These are phyloP conservation scores for Alnus rubra DNA, from an alignment of 306 rosid genomes.

Conservation along the genomic window DNA sequence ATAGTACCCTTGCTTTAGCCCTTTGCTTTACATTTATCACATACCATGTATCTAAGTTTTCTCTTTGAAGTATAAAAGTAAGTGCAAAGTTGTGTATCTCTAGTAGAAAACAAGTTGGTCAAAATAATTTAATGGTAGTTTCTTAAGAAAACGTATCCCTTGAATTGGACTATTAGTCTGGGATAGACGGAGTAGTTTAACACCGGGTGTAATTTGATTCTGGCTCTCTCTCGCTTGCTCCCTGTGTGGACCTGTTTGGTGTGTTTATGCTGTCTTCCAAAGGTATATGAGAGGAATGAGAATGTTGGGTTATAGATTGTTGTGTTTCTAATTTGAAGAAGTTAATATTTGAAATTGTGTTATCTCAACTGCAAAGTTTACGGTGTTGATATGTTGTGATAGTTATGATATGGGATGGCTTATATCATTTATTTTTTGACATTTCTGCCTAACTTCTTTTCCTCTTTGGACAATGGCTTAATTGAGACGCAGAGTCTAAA, in stretches of 20 bases:
- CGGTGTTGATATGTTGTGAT: background rate
- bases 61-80: too few species aligned
- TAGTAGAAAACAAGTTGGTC: background rate
- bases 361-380: background rate
- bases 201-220: background rate
- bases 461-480: conserved; percentile 18
- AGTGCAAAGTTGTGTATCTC: background rate
- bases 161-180: background rate
- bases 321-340: background rate
- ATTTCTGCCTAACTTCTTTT: conserved; percentile 12
- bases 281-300: background rate
- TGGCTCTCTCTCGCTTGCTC: background rate
- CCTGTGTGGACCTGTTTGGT: background rate
- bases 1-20: too few species aligned
- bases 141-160: background rate
- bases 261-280: background rate
- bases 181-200: background rate
- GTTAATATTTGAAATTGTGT: background rate
- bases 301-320: background rate
- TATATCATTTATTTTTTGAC: background rate
- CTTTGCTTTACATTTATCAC: too few species aligned
- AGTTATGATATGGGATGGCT: background rate
- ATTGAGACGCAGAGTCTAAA: conserved; percentile 61
- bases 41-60: too few species aligned
- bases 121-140: background rate